Evolutionary conservation across 106 monocot species (phyloP).

Genomic region (Dendrobium huoshanense): DNA sequence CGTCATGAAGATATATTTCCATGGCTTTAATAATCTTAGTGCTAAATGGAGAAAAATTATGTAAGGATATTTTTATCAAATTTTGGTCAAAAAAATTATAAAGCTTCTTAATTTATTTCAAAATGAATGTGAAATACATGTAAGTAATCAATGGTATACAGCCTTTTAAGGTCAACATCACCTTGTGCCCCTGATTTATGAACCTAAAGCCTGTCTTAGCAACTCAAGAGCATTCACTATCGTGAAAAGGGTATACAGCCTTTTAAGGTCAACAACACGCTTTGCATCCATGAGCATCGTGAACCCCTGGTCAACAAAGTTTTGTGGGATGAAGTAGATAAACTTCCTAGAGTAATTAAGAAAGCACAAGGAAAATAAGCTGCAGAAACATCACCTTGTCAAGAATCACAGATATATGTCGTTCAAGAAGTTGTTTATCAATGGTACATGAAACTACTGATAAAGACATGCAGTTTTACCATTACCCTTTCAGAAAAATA

Average conservation of each 20-base stretch:
- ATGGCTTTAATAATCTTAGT: too few species aligned
- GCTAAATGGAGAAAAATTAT: too few species aligned
- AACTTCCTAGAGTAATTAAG: not conserved
- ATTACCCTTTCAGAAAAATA: too few species aligned
- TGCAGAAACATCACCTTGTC: constrained; percentile 59
- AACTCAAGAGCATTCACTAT: constrained; percentile 88
- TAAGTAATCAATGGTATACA: too few species aligned
- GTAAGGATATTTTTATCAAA: too few species aligned
- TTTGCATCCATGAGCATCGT: constrained; percentile 89
- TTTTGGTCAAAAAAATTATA: too few species aligned
- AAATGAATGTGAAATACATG: too few species aligned
- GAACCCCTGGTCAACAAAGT: constrained; percentile 61
- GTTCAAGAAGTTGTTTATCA: constrained; percentile 87
- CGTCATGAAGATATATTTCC: too few species aligned
- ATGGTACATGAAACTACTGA: too few species aligned
- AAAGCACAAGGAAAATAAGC: constrained; percentile 1
- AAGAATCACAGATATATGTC: constrained; percentile 81
- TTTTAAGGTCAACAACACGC: constrained; percentile 69
- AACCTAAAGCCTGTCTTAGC: constrained; percentile 74
- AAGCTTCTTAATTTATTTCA: too few species aligned
- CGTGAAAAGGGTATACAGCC: constrained; percentile 78
- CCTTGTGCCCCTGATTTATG: constrained; percentile 80
- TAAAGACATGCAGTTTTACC: too few species aligned
- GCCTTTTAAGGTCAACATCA: too few species aligned
- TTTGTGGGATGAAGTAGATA: not conserved